Percentiles rank a stretch among this genome's conserved stretches.
phyloP scores from a whole-genome alignment of 1,284 basidiomycete genomes.

The Peniophora sp. region DNA sequence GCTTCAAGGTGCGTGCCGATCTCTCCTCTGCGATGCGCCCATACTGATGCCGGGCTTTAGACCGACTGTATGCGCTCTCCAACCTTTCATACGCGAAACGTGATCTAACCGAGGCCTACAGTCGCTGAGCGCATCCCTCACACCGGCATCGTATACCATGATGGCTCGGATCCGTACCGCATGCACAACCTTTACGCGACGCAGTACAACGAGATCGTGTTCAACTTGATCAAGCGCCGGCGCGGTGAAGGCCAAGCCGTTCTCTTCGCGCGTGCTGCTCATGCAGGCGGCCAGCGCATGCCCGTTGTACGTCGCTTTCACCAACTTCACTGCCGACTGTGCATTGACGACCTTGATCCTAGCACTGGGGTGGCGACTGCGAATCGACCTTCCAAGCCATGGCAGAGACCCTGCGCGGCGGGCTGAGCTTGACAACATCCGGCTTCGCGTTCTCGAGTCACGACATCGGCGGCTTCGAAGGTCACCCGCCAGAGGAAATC shows the following conservation, averaged over 20 bases:
- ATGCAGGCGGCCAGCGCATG: constrained; percentile 56
- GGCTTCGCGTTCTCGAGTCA: constrained; percentile 69
- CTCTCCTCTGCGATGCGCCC: not conserved
- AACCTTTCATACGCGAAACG: no score
- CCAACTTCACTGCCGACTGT: not conserved
- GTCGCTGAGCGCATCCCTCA: constrained; percentile 64
- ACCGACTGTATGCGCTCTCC: constrained; percentile 38
- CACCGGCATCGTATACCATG: constrained; percentile 50
- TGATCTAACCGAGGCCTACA: no score
- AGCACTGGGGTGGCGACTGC: constrained; percentile 75
- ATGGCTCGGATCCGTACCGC: constrained; percentile 62
- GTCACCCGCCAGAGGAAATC: constrained; percentile 60
- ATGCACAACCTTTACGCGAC: constrained; percentile 63
- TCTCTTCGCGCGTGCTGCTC: constrained; percentile 60
- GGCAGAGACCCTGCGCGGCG: constrained; percentile 66
- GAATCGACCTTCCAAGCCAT: constrained; percentile 75
- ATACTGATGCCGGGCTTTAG: constrained; percentile 20
- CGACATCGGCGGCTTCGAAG: constrained; percentile 74
- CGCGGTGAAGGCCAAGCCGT: constrained; percentile 62
- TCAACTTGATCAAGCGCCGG: constrained; percentile 47
- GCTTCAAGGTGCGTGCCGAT: constrained; percentile 46
- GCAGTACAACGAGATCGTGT: constrained; percentile 66
- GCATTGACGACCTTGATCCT: constrained; percentile 19
- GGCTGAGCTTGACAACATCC: constrained; percentile 56
- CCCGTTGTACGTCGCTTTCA: constrained; percentile 23